Conservation (phyloP, 2,329 filamentous ascomycete species). For the Aureobasidium vineae region DNA sequence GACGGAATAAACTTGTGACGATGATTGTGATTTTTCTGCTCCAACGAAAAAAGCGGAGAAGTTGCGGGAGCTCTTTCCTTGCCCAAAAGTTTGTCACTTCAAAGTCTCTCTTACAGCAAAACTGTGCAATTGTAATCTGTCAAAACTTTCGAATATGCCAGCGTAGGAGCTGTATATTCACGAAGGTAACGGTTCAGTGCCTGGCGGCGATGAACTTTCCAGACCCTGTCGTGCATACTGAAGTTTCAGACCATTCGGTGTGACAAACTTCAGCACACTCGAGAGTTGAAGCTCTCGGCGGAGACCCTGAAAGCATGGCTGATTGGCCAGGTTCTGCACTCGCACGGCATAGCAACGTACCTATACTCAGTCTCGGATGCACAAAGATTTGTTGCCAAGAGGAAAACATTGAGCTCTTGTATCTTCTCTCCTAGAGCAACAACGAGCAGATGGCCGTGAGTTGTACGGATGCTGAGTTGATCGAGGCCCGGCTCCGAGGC, state of each 20-base stretch:
- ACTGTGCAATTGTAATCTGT: no score
- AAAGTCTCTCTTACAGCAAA: neutral
- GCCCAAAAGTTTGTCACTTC: neutral
- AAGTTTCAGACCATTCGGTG: no score
- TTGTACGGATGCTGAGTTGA: neutral
- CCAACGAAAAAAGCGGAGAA: neutral
- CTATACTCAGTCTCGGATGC: neutral
- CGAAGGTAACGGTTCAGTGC: no score
- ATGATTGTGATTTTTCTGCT: constrained; percentile 7
- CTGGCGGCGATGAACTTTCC: no score
- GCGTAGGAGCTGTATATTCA: no score
- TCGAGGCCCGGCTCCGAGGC: neutral
- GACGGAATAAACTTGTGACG: no score
- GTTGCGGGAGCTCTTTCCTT: constrained; percentile 3
- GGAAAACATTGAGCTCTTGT: neutral
- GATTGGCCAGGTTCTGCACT: constrained; percentile 17
- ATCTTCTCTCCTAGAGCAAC: no score
- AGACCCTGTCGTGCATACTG: no score
- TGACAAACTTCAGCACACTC: neutral
- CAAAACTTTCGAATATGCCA: no score
- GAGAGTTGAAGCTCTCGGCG: neutral
- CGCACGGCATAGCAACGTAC: neutral
- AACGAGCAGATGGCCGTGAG: neutral
- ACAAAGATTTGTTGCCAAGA: neutral
- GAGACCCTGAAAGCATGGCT: neutral